Base-by-base conservation (phyloP, 768 basidiomycete species). In the Macrolepiota fuliginosa region DNA sequence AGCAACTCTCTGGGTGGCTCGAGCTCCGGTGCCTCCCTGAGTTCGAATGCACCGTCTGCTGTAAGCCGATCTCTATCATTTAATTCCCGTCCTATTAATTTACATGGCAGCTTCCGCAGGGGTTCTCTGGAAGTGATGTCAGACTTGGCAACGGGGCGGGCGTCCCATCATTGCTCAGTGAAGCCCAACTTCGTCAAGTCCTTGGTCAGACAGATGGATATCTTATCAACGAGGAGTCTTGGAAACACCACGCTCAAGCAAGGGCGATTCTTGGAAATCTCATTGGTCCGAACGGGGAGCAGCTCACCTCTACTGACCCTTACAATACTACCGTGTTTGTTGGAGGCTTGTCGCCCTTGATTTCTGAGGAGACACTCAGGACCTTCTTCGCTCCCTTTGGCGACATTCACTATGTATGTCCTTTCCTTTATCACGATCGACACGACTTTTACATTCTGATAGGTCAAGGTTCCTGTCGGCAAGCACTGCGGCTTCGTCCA, bases 401-500 rank as follows among this genome's bases (percentile, higher is more conserved):
- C 50, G 92, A 92, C 63, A 95, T 95, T 58, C 92, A 94, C 72
- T 95, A 96, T 70, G 93, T 93, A 71, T 60, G 89, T 76, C 50
- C 42, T n/a, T 19, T 19, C 53, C 29, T 58, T 42, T 25, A 45
- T 55, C 50, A 42, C 36, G 29, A 37, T 56, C 13, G 36, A 12
- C 45, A 67, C 62, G 32, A 25, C 59, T 50, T 39, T 42, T 42
- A 45, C 19, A 45, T 45, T 15, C 42, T 15, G 10, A 19, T 45
- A 93, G 92, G 94, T 96, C 70, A 96, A 96, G 74, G 94, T 97
- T n/a, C 95, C 95, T 11, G 89, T 92, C 47, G 94, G 93, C 54
- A 96, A 96, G 70, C 92, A 95, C 65, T 97, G 95, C 67, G 95
- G 95, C 1, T 97, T 97, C 69, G 95, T 97, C 49, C 95, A 97